Evolutionary conservation across 1,139 yeast species (phyloP).

Genomic region (Protomyces gravidus): DNA sequence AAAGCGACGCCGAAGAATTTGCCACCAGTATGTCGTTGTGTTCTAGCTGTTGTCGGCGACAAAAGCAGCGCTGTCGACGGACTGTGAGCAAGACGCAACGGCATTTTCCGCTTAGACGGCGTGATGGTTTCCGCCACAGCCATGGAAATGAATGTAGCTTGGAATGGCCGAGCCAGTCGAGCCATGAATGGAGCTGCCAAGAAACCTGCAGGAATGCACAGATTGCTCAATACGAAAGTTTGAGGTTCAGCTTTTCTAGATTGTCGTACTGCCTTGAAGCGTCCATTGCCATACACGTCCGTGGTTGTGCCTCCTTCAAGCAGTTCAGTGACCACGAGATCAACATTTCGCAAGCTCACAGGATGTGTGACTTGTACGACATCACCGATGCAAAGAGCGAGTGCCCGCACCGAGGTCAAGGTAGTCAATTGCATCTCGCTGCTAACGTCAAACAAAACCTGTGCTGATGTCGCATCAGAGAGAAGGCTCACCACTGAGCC

Average conservation of each 20-base stretch:
- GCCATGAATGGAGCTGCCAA: constrained; percentile 7
- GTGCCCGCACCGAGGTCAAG: constrained; percentile 6
- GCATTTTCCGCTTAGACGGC: constrained; percentile 6
- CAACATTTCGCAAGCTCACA: not conserved
- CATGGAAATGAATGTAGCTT: not conserved
- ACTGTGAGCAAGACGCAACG: not conserved
- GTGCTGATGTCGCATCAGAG: not conserved
- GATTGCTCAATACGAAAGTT: not conserved
- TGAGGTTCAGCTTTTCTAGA: not conserved
- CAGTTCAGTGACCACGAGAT: constrained; percentile 1
- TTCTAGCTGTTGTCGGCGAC: constrained; percentile 2
- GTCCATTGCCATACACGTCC: constrained; percentile 10
- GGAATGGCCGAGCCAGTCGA: not conserved
- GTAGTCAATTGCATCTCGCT: not conserved
- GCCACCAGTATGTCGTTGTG: constrained; percentile 2
- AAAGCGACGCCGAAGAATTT: constrained; percentile 12
- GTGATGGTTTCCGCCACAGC: not conserved
- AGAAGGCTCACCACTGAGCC: constrained; percentile 3
- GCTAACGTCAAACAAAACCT: constrained; percentile 10
- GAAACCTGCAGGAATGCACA: not conserved
- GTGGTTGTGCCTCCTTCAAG: constrained; percentile 2
- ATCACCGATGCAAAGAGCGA: constrained; percentile 19
- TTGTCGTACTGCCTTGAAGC: constrained; percentile 8
- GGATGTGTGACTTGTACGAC: constrained; percentile 4
- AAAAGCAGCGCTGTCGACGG: not conserved